These are phyloP conservation scores for Carnegiea gigantea DNA, from an alignment of 179 eudicot genomes.

Conservation along the genomic window DNA sequence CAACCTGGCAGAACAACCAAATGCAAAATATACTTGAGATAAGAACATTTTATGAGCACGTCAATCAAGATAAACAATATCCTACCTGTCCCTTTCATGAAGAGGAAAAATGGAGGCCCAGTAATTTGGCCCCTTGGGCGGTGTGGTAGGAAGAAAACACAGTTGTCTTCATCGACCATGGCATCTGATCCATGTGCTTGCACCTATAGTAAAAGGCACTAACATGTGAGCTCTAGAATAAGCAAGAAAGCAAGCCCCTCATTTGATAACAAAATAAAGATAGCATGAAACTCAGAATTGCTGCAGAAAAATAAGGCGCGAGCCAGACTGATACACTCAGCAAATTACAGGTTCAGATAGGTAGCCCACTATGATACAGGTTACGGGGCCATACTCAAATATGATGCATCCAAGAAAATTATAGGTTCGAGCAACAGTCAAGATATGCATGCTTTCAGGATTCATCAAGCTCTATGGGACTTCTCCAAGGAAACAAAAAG, in stretches of 20 bases:
- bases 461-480: neutral
- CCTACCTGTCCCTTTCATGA: conserved; percentile 94
- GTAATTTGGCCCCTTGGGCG: conserved; percentile 75
- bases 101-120: conserved; percentile 77
- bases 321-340: too few species aligned
- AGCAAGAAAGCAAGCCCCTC: conserved; percentile 4
- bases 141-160: conserved; percentile 95
- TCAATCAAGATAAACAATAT: neutral
- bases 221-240: conserved; percentile 9
- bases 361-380: neutral
- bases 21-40: neutral
- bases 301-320: neutral
- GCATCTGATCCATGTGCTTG: conserved; percentile 99
- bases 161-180: conserved; percentile 92
- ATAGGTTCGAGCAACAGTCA: neutral
- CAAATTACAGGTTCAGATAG: too few species aligned
- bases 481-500: neutral
- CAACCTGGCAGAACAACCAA: conserved; percentile 48
- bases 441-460: too few species aligned
- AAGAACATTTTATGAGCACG: neutral
- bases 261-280: neutral
- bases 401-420: too few species aligned
- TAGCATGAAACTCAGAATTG: conserved; percentile 8
- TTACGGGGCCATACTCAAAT: neutral
- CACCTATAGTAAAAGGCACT: conserved; percentile 37